These are phyloP conservation scores for Rhododendron molle DNA, from an alignment of 148 eudicot genomes.

Conservation along the genomic window DNA sequence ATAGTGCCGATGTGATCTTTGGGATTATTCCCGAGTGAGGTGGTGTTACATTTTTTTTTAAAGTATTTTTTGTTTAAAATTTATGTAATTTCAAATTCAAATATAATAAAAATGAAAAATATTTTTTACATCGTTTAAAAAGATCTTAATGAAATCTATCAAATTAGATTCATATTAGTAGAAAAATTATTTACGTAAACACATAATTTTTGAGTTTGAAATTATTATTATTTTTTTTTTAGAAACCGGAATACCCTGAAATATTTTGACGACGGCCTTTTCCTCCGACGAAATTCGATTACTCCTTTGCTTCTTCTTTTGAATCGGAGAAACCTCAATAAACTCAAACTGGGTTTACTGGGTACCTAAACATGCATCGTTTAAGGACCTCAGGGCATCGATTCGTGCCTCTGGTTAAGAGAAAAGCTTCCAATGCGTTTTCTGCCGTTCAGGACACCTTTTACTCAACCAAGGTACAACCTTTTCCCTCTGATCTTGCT, in stretches of 20 bases:
- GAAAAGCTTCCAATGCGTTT: constrained; percentile 57
- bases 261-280: not conserved
- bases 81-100: too few relatives aligned
- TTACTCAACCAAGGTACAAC: constrained; percentile 57
- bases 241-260: too few relatives aligned
- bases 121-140: too few relatives aligned
- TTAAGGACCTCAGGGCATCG: constrained; percentile 32
- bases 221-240: too few relatives aligned
- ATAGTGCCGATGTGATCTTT: not conserved
- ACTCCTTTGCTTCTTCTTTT: not conserved
- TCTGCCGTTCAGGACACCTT: constrained; percentile 76
- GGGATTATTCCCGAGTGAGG: not conserved
- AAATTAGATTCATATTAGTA: too few relatives aligned
- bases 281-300: not conserved
- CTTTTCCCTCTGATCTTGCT: not conserved
- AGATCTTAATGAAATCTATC: too few relatives aligned
- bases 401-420: constrained; percentile 45
- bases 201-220: too few relatives aligned
- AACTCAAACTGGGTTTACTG: not conserved
- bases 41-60: too few relatives aligned
- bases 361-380: constrained; percentile 29
- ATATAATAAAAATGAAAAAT: too few relatives aligned
- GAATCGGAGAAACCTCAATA: not conserved
- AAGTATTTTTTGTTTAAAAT: too few relatives aligned
- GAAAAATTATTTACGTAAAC: too few relatives aligned